Conservation (phyloP, 2,329 filamentous ascomycete species). For the Aspergillus sp. region DNA sequence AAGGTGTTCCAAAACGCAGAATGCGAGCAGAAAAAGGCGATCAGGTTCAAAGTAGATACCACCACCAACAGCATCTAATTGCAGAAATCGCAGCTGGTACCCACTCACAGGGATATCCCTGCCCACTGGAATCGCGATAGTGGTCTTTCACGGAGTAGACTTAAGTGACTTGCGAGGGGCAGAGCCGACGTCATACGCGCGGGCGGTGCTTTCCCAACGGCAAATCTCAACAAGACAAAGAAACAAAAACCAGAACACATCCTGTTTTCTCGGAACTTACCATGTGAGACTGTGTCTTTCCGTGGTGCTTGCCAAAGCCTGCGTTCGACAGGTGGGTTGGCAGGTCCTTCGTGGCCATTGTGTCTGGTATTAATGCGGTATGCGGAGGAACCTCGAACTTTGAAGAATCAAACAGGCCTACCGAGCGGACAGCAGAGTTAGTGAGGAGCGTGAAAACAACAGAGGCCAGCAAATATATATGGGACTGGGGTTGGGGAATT, state of each 20-base stretch:
- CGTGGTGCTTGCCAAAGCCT: slow-evolving; percentile 51
- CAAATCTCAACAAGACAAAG: not conserved
- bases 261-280: slow-evolving; percentile 39
- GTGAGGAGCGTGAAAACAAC: not conserved
- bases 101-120: not conserved
- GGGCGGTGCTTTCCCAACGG: not conserved
- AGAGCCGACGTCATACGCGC: slow-evolving; percentile 4
- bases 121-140: not conserved
- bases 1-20: not conserved
- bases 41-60: not conserved
- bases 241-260: not conserved
- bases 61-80: not conserved
- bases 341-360: slow-evolving; percentile 75
- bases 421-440: not conserved
- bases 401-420: not conserved
- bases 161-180: not conserved
- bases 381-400: not conserved
- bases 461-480: not conserved
- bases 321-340: slow-evolving; percentile 68
- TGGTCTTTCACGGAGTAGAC: not conserved
- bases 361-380: slow-evolving; percentile 20
- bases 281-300: slow-evolving; percentile 57
- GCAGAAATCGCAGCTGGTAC: not conserved
- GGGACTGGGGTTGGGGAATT: not conserved
- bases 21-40: not conserved